Conservation (phyloP, 495 filamentous ascomycete species). For the Xylaria intraflava region DNA sequence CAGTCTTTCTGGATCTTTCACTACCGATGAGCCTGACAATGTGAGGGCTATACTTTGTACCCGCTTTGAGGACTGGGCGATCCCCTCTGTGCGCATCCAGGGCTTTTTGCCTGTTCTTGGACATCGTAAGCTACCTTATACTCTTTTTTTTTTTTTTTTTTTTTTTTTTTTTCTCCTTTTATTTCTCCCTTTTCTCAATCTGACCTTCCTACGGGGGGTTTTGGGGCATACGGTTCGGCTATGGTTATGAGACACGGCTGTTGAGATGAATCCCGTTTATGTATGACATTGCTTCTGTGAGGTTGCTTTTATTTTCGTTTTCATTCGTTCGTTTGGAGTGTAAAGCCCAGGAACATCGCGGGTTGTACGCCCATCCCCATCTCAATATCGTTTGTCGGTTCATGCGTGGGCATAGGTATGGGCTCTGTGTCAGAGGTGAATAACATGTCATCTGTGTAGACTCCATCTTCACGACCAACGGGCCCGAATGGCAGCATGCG, state of each 20-base stretch:
- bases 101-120: slow-evolving; percentile 32
- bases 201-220: not conserved
- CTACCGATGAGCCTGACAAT: slow-evolving; percentile 67
- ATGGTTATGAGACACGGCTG: not conserved
- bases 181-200: not conserved
- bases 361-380: too few relatives aligned
- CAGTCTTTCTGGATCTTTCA: slow-evolving; percentile 24
- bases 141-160: not conserved
- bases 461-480: slow-evolving; percentile 66
- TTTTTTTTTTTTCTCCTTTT: not conserved
- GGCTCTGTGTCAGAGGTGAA: too few relatives aligned
- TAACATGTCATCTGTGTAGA: slow-evolving; percentile 4
- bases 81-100: slow-evolving; percentile 28
- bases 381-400: too few relatives aligned
- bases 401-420: too few relatives aligned
- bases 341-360: too few relatives aligned
- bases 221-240: too few relatives aligned
- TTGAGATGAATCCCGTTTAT: too few relatives aligned
- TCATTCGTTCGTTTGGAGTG: too few relatives aligned
- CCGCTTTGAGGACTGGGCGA: slow-evolving; percentile 56
- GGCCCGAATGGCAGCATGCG: slow-evolving; percentile 53
- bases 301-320: too few relatives aligned
- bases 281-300: too few relatives aligned
- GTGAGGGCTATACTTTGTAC: slow-evolving; percentile 62
- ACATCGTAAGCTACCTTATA: slow-evolving; percentile 1